Conservation (phyloP, 352 stramenopile species). For the Blastocystis sp. region DNA sequence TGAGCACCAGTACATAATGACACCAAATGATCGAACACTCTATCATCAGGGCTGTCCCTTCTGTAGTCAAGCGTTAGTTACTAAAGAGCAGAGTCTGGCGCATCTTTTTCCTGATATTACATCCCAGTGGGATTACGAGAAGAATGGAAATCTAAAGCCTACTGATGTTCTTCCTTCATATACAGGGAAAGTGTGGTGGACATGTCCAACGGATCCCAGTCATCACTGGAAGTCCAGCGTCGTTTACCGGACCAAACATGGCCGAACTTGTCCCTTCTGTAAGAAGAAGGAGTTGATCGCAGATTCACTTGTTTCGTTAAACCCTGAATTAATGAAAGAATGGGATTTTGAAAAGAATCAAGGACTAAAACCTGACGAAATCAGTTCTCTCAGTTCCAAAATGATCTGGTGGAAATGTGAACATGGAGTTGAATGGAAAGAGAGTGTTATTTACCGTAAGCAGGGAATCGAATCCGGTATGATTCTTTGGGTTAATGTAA, state of each 20-base stretch:
- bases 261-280: background rate
- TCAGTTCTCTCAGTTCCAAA: background rate
- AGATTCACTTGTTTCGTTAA: background rate
- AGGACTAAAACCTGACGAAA: background rate
- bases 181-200: slow-evolving; percentile 47
- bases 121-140: slow-evolving; percentile 19
- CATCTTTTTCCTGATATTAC: background rate
- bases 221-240: slow-evolving; percentile 41
- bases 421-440: slow-evolving; percentile 52
- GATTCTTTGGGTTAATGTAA: background rate
- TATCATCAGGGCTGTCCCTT: slow-evolving; percentile 18
- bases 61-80: slow-evolving; percentile 1
- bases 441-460: background rate
- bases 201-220: background rate
- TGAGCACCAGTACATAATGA: slow-evolving; percentile 29
- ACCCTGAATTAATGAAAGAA: background rate
- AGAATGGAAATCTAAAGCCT: slow-evolving; percentile 1
- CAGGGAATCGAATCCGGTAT: background rate
- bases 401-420: slow-evolving; percentile 50
- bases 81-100: background rate
- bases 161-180: background rate
- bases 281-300: background rate
- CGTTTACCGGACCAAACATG: background rate
- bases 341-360: slow-evolving; percentile 45
- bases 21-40: background rate